These are phyloP conservation scores for Xenosphaeropsis pyriputrescens DNA, from an alignment of 2,329 filamentous ascomycete genomes.

Conservation along the genomic window DNA sequence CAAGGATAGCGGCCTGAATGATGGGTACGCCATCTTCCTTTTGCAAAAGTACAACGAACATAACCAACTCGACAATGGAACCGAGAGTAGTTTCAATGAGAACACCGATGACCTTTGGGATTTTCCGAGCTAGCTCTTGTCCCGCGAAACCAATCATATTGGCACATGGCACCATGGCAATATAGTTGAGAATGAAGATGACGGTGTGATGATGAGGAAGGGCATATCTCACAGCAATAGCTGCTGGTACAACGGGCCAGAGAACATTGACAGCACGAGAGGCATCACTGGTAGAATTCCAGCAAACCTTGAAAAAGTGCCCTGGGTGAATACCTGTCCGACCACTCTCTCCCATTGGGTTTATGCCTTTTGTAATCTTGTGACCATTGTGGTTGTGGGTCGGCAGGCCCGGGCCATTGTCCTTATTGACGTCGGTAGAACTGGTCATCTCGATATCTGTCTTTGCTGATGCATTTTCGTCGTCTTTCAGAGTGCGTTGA, in stretches of 20 bases:
- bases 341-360: conserved; percentile 51
- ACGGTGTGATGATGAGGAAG: conserved; percentile 40
- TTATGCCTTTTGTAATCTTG: conserved; percentile 19
- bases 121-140: conserved; percentile 56
- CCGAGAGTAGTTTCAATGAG: conserved; percentile 49
- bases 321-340: conserved; percentile 48
- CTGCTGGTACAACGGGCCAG: conserved; percentile 62
- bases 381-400: conserved; percentile 14
- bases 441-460: neutral
- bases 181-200: conserved; percentile 57
- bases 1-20: conserved; percentile 71
- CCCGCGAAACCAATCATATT: conserved; percentile 65
- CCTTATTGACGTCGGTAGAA: neutral
- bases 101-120: conserved; percentile 58
- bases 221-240: conserved; percentile 47
- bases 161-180: conserved; percentile 65
- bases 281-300: conserved; percentile 44
- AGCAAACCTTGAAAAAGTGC: conserved; percentile 48
- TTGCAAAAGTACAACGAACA: conserved; percentile 63
- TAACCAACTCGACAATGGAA: conserved; percentile 65
- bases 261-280: conserved; percentile 55
- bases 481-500: too few relatives aligned
- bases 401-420: conserved; percentile 1
- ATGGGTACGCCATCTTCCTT: conserved; percentile 46
- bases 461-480: too few relatives aligned